Base-by-base conservation (phyloP, 805 yeast species). In the Ogataea allantospora region DNA sequence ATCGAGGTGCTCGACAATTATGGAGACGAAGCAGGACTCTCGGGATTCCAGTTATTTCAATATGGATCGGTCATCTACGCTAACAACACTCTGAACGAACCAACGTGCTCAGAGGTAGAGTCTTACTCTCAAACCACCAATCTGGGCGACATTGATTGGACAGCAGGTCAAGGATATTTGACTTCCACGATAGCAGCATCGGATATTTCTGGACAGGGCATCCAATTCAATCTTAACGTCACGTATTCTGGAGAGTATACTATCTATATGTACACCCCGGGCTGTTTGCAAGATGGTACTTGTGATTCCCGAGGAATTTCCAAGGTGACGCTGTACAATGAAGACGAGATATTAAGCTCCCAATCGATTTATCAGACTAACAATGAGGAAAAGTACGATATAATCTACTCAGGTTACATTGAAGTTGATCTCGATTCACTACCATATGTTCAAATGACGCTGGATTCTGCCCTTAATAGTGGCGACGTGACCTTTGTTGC, bases 261-360 rank as follows among this genome's bases (percentile, higher is more conserved):
- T 0, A 68, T 93, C 16, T 66, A 77, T 35, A 51, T 89, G 33
- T 82, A 77, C 51, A 93, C 99, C 0, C 96, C 96, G 0, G 98
- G 98, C 0, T 93, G 99, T 64, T 36, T 58, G 1, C 57, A 50
- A 3, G 95, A 85, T 55, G 61, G 65, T 33, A 72, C 93, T 0
- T 93, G 99, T 62, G 48, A 57, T 15, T 42, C 64, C 14, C 73
- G 99, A 55, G 91, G 95, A 8, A 72, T 77, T 17, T 91, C 86
- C 3, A 86, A 86, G 50, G 96, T 82, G 0, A 73, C 95, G 0
- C 66, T 89, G 2, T 66, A 60, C 45, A 73, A 75, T 25, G 70
- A 69, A 7, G 66, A 71, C 21, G 75, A 73, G 15, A 40, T 71
- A 1, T 50, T 80, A 3, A 51, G 71, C 2, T 51, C 77, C 1